Base-by-base conservation (phyloP, 345 rosid genomes). In the Schrenkiella parvula region DNA sequence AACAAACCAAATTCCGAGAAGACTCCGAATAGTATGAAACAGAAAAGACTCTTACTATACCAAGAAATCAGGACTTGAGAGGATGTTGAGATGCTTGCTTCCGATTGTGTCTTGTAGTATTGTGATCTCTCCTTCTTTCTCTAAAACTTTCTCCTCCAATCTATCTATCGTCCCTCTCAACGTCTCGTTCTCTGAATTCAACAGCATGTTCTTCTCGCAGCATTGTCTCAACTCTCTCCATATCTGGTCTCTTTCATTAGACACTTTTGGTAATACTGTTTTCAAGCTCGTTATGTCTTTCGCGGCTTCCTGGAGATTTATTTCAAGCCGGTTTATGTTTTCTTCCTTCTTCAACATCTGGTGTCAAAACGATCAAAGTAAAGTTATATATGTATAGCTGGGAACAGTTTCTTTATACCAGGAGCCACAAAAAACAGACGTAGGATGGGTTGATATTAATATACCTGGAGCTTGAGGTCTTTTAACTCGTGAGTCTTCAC, bases 111-210 rank as follows among this genome's bases (percentile, higher is more conserved):
- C 99, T 75, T 86, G 89, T 26, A 91, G 80, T 66, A 95, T 91
- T 42, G 93, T 88, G 70, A 95, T 89, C 74, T 95, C 88, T 14
- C 99, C 97, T 84, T 92, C 99, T 82, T 88, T 95, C 75, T 89
- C 63, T 32, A 86, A 89, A 11, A 90, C 68, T 32, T 85, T 96
- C 76, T 90, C 98, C 26, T 95, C 98, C 41, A 91, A 78, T 50
- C 71, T 71, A 51, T 92, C 96, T 18, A 90, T 76, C 80, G 82
- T 87, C 76, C 78, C 89, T 80, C 82, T 95, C 77, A 92, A 75
- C 19, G 48, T 17, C 23, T 80, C 82, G 23, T 85, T 82, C 85
- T 95, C 96, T 1, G 87, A 84, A 79, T 82, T 87, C 82, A 95
- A 29, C 3, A 90, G 78, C 98, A 92, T 95, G 83, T 86, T 92